Base-by-base conservation (phyloP, 441 rosid genomes). In the Mallotus japonicus region DNA sequence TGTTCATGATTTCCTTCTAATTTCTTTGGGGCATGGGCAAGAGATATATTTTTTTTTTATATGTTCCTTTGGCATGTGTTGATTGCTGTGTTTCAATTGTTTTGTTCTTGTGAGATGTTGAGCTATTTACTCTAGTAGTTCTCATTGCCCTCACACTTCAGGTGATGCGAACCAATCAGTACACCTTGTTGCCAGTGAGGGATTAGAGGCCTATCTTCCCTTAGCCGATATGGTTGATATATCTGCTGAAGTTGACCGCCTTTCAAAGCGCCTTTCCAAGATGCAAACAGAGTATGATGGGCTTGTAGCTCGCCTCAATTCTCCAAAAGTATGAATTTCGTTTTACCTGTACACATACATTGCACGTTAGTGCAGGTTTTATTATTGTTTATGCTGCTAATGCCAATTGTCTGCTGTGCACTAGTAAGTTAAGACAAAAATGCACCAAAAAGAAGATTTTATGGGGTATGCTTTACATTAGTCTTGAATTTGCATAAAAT, bases 151-250 rank as follows among this genome's bases (percentile, higher is more conserved):
- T 70, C 15, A 42, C 40, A 34, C 73, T 78, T 68, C 82, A 94
- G 97, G 80, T 78, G 89, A 92, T 83, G 97, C 92, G 67, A 86
- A 87, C 67, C 85, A 81, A 46, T 95, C 97, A 11, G 92, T 95
- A 56, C 99, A 95, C 79, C 80, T 95, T 65, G 97, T 95, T 77
- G 99, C 97, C 32, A 86, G 97, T 76, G 97, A 95, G 81, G 99
- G 97, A 60, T 84, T 92, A 62, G 99, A 95, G 80, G 97, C 99
- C 53, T 92, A 91, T 85, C 97, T 95, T 67, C 97, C 97, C 17
- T 94, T 95, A 67, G 87, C 94, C 5, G 97, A 87, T 77, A 90
- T 95, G 97, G 93, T 95, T 74, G 96, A 89, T 78, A 83, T 95
- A 81, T 90, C 97, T 63, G 83, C 91, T 67, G 99, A 95, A 83